phyloP scores from a whole-genome alignment of 1,139 yeast species.

The Candida labiduridarum region DNA sequence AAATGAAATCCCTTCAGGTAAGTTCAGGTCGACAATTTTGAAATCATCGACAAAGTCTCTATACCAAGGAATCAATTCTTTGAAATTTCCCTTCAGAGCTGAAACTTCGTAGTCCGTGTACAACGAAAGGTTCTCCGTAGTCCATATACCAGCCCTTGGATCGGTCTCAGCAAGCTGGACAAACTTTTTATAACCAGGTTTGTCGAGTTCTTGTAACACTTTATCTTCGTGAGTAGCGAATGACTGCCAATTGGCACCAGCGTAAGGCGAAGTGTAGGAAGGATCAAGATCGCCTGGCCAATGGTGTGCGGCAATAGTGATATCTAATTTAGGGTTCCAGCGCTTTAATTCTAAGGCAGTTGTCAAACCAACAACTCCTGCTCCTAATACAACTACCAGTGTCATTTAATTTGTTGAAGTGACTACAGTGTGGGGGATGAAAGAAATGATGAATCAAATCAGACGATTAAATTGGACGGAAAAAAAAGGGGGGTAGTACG shows the following conservation, averaged over 20 bases:
- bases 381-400: constrained; percentile 37
- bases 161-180: constrained; percentile 40
- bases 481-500: background rate
- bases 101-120: constrained; percentile 26
- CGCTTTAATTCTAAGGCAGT: constrained; percentile 35
- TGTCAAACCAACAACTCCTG: constrained; percentile 46
- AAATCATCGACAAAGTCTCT: constrained; percentile 38
- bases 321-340: constrained; percentile 21
- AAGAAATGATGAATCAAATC: background rate
- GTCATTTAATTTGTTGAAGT: constrained; percentile 7
- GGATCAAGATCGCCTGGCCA: constrained; percentile 43
- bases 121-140: constrained; percentile 27
- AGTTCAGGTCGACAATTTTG: constrained; percentile 29
- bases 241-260: constrained; percentile 52
- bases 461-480: background rate
- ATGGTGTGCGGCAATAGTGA: constrained; percentile 36
- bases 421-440: background rate
- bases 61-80: constrained; percentile 48
- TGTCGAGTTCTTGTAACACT: constrained; percentile 39
- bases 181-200: constrained; percentile 41
- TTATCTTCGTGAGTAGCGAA: constrained; percentile 39
- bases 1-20: constrained; percentile 32
- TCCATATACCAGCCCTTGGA: constrained; percentile 50
- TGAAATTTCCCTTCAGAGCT: constrained; percentile 12
- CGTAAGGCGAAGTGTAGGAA: constrained; percentile 43